These are phyloP conservation scores for Saturnispora bothae DNA, from an alignment of 805 yeast species.

Conservation along the genomic window DNA sequence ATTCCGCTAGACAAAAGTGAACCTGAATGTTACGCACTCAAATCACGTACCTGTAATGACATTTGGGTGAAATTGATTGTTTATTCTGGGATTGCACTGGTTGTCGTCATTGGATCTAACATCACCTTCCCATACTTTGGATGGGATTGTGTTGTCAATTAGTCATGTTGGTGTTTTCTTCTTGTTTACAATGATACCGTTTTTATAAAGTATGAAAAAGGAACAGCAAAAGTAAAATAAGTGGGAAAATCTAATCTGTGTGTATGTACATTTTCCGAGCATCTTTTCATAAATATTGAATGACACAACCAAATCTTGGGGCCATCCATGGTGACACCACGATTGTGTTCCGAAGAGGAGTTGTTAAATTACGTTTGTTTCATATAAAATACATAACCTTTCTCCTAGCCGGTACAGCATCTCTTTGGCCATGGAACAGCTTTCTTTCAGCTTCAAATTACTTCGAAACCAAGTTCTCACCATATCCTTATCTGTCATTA, in stretches of 20 bases:
- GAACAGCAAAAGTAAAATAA: too few relatives aligned
- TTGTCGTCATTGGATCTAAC: conserved; percentile 30
- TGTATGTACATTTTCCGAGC: too few relatives aligned
- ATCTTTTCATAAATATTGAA: too few relatives aligned
- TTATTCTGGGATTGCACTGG: conserved; percentile 68
- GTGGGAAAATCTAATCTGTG: too few relatives aligned
- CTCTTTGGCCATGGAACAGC: conserved; percentile 96
- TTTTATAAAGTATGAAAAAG: too few relatives aligned
- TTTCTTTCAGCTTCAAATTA: conserved; percentile 79
- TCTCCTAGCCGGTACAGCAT: conserved; percentile 60
- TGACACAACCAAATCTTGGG: too few relatives aligned
- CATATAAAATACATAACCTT: conserved; percentile 46
- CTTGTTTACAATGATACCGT: too few relatives aligned
- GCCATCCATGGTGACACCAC: too few relatives aligned
- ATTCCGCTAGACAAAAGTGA: conserved; percentile 22
- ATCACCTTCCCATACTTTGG: conserved; percentile 3
- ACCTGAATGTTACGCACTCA: conserved; percentile 36
- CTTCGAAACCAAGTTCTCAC: conserved; percentile 51
- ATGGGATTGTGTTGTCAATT: too few relatives aligned
- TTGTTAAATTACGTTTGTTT: conserved; percentile 10
- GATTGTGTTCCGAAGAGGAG: too few relatives aligned
- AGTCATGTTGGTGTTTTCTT: too few relatives aligned
- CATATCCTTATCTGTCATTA: conserved; percentile 39
- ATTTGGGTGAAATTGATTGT: conserved; percentile 67
- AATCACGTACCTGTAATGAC: conserved; percentile 60